Base-by-base conservation (phyloP, 2,329 filamentous ascomycete species). In the Anthostomella pinea region DNA sequence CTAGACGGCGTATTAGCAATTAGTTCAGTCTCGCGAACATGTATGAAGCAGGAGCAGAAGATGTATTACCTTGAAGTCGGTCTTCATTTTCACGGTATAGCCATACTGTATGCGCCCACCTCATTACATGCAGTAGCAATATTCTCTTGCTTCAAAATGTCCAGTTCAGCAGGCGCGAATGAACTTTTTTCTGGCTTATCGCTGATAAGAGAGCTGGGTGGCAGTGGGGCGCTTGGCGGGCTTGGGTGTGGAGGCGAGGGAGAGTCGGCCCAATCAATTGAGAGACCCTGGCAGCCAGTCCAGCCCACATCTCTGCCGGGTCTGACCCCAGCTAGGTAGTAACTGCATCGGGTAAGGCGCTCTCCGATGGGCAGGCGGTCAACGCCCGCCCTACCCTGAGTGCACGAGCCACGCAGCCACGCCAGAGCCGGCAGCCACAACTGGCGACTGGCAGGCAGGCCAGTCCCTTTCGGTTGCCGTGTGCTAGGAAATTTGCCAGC, bases 11-110 rank as follows among this genome's bases (percentile, higher is more conserved):
- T 20, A 18, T 55, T 33, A 55, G 41, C 16, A 24, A 19, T 5
- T 17, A 19, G 6, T 29, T 18, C 1, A 9, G 5, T 4, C 10
- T 10, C 10, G 6, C 16, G 21, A 13, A 18, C 5, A 13, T n/a
- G n/a, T n/a, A n/a, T n/a, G n/a, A n/a, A n/a, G n/a, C n/a, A n/a
- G n/a, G n/a, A n/a, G n/a, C n/a, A n/a, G n/a, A n/a, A n/a, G n/a
- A n/a, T n/a, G n/a, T n/a, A n/a, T 46, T 68, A 94, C 91, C 81
- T 93, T 94, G 67, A 97, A 98, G 69, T 97, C 91, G 52, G 90
- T 97, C 85, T 97, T 98, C 93, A 98, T 98, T 63, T 66, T 81
- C 62, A 65, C 56, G 46, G 41, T 46, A 50, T 49, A 36, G 21
- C 43, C 49, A 52, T 53, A 19, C 30, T 49, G 31, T 36, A n/a